Base-by-base conservation (phyloP, 2,329 filamentous ascomycete genomes). In the Colletotrichum theobromicola region DNA sequence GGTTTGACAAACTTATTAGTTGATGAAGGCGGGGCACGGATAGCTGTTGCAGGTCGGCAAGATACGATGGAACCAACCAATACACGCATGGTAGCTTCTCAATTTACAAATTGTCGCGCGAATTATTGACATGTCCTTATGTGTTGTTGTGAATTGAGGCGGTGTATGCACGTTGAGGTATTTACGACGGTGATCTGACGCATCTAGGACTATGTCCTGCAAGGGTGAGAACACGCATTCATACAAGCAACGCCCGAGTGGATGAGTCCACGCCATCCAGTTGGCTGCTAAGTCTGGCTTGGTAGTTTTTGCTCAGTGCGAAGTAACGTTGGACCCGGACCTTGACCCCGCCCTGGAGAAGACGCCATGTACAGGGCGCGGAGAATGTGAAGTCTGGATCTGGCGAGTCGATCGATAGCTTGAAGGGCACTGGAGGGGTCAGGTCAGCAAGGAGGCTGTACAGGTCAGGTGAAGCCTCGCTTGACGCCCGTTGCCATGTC, bases 21-120 rank as follows among this genome's bases (percentile, higher is more conserved):
- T 68, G 72, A 57, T 74, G 71, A 62, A 74, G 74, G 74, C 74
- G 67, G 74, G 67, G 71, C 71, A 75, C 57, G 32, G 50, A 35
- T 75, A 64, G 72, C 58, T 75, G 32, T 61, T 32, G 34, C 67
- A 34, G 37, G 74, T 70, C 32, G 57, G 32, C 24, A 42, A 46
- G 67, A 26, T 35, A 13, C 28, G 32, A 46, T 26, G 57, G 61
- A 32, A 53, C 61, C 63, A 67, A 70, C 66, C 71, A 70, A 75
- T 42, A 67, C 32, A 71, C 46, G 66, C 46, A 70, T 50, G 71
- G 71, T 76, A 76, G 67, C 53, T 75, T 72, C n/a, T 61, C 63
- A 75, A 73, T 67, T 73, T 55, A 74, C 35, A 74, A 30, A 69
- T 55, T 21, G 34, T 75, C 37, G 57, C 66, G 72, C 72, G 55